Evolutionary conservation across 768 basidiomycete species (phyloP).

Genomic region (Boletus pseudo-olivaceus): DNA sequence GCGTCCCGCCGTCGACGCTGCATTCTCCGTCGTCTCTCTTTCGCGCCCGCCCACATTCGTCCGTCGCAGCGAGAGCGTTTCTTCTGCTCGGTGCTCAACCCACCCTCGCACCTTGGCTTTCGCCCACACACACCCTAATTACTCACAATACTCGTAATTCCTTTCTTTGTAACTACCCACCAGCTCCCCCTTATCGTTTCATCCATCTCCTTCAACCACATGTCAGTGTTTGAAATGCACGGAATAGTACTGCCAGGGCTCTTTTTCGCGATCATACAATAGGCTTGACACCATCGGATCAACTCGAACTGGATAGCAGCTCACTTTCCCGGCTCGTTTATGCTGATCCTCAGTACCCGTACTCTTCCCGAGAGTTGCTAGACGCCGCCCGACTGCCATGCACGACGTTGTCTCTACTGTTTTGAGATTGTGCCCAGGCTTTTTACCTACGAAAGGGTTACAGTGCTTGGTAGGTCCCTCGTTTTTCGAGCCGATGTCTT

Average conservation of each 20-base stretch:
- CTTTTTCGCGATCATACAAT: not conserved
- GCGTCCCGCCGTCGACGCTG: too few species aligned
- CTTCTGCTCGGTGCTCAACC: too few species aligned
- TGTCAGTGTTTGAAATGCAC: too few species aligned
- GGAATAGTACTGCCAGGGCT: not conserved
- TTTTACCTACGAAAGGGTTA: not conserved
- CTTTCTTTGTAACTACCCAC: too few species aligned
- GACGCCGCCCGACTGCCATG: not conserved
- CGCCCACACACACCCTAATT: too few species aligned
- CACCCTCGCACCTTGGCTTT: too few species aligned
- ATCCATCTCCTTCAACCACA: too few species aligned
- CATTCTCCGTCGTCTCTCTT: too few species aligned
- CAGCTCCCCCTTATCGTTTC: too few species aligned
- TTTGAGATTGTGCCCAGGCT: not conserved
- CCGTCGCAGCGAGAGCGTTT: too few species aligned
- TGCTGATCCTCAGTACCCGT: conserved; percentile 6
- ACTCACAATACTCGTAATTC: too few species aligned
- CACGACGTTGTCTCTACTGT: conserved; percentile 1
- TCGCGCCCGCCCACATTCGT: too few species aligned
- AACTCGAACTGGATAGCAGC: not conserved
- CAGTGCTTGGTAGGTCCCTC: not conserved
- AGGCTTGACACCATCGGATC: not conserved
- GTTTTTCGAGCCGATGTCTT: not conserved
- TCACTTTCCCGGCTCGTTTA: not conserved
- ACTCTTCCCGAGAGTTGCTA: not conserved